Conservation (phyloP, 148 eudicot species). For the Amaranthus palmeri region DNA sequence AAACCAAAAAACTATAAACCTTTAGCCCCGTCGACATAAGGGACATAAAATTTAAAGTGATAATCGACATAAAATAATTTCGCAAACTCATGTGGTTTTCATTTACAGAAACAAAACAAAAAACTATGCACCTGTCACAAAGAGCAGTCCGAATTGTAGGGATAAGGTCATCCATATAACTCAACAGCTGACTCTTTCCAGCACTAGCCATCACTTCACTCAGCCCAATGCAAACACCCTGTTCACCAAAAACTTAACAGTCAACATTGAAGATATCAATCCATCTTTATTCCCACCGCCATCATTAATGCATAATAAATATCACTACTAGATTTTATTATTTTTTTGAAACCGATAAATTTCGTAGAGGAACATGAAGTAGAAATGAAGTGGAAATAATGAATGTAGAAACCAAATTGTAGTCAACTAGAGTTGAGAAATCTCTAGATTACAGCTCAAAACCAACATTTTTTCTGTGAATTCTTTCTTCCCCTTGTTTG, state of each 20-base stretch:
- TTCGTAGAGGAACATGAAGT: too few species aligned
- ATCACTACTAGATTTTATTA: too few species aligned
- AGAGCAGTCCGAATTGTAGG: conserved; percentile 97
- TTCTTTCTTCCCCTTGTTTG: too few species aligned
- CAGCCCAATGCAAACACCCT: conserved; percentile 97
- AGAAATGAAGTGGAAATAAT: too few species aligned
- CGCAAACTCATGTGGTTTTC: not conserved
- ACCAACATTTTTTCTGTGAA: too few species aligned
- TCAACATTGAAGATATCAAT: not conserved
- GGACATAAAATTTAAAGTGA: not conserved
- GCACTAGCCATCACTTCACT: conserved; percentile 99
- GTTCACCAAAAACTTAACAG: conserved; percentile 15
- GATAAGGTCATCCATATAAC: conserved; percentile 85
- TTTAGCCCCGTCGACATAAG: not conserved
- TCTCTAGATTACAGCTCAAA: too few species aligned
- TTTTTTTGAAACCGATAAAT: too few species aligned
- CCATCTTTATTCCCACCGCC: not conserved
- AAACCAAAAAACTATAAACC: too few species aligned
- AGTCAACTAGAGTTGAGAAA: too few species aligned
- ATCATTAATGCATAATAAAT: too few species aligned
- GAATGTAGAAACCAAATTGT: too few species aligned
- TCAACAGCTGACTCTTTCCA: conserved; percentile 86
- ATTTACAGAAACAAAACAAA: not conserved
- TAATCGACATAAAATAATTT: not conserved
- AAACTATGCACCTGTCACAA: conserved; percentile 75